Base-by-base conservation (phyloP, 2,329 filamentous ascomycete species). In the Aureobasidium subglaciale region DNA sequence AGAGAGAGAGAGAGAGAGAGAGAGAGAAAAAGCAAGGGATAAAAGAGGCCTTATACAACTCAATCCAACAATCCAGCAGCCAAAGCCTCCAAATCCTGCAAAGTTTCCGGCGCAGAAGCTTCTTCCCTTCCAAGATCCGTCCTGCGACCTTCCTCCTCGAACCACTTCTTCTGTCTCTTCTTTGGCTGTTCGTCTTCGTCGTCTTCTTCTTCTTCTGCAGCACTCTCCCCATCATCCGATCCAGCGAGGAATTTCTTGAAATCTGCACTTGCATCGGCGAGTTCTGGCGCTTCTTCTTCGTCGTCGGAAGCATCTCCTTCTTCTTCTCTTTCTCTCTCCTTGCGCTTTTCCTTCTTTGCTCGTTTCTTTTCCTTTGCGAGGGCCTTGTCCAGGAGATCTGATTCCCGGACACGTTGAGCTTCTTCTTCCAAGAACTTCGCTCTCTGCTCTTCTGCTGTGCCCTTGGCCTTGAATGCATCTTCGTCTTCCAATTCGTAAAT, bases 401-500 rank as follows among this genome's bases (percentile, higher is more conserved):
- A 88, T 64, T 82, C 77, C 62, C 79, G 78, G 27, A 95, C 88
- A 60, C 85, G 81, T 63, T 81, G 79, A 10, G 81, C 75, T 70
- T 96, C 92, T 59, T 79, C 79, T 45, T 87, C 84, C 68, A 97
- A 75, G 75, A 96, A 99, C 62, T 79, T 81, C 63, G 80, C 77
- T 43, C 90, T 80, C 70, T 95, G 90, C 46, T 81, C 81, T 61
- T 90, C 87, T 2, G 88, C 87, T 22, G 85, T 76, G 32, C 92
- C 93, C 54, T 84, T 81, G 35, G 81, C 79, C 60, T 77, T 78
- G 78, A 97, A 99, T 61, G 85, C 83, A 0, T 85, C 84, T 71
- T 96, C 90, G 69, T 88, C 83, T 67, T 92, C 86, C 62, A 99
- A 83, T 69, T 95, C 88, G 74, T 97, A 96, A 13, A 95, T 70